Percentiles rank a stretch among this genome's conserved stretches.
phyloP scores from a whole-genome alignment of 1,139 yeast genomes.

The Yamadazyma atlantica region DNA sequence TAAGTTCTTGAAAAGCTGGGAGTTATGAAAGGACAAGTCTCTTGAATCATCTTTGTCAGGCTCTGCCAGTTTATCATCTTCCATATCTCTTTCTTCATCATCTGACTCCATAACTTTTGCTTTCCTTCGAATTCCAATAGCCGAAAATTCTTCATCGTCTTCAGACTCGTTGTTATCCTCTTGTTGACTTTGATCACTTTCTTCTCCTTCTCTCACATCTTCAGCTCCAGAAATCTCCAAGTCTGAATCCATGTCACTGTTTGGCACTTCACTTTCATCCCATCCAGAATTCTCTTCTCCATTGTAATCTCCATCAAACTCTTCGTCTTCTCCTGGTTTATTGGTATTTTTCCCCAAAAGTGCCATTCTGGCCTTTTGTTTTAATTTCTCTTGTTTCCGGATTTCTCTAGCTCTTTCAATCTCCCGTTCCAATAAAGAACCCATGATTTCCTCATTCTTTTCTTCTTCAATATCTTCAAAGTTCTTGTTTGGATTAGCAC shows the following conservation, averaged over 20 bases:
- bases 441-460: slow-evolving; percentile 44
- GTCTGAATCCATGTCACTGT: not conserved
- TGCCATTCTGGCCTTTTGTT: slow-evolving; percentile 38
- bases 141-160: slow-evolving; percentile 16
- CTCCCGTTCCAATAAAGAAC: slow-evolving; percentile 61
- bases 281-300: slow-evolving; percentile 9
- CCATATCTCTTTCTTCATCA: slow-evolving; percentile 17
- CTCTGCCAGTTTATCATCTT: too few species aligned
- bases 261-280: slow-evolving; percentile 8
- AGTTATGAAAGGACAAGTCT: slow-evolving; percentile 7
- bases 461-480: slow-evolving; percentile 33
- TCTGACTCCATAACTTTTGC: slow-evolving; percentile 15
- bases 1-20: slow-evolving; percentile 31
- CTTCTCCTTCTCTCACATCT: slow-evolving; percentile 17
- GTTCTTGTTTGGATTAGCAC: slow-evolving; percentile 31
- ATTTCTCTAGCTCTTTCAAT: slow-evolving; percentile 52
- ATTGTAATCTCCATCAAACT: slow-evolving; percentile 16
- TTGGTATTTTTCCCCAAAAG: slow-evolving; percentile 18
- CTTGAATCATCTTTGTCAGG: slow-evolving; percentile 10
- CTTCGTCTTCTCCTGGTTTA: slow-evolving; percentile 16
- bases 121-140: slow-evolving; percentile 13
- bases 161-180: slow-evolving; percentile 20
- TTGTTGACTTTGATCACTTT: slow-evolving; percentile 12
- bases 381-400: slow-evolving; percentile 49
- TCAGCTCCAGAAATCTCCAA: slow-evolving; percentile 12